Conservation (phyloP, 306 rosid species). For the Alnus rubra region DNA sequence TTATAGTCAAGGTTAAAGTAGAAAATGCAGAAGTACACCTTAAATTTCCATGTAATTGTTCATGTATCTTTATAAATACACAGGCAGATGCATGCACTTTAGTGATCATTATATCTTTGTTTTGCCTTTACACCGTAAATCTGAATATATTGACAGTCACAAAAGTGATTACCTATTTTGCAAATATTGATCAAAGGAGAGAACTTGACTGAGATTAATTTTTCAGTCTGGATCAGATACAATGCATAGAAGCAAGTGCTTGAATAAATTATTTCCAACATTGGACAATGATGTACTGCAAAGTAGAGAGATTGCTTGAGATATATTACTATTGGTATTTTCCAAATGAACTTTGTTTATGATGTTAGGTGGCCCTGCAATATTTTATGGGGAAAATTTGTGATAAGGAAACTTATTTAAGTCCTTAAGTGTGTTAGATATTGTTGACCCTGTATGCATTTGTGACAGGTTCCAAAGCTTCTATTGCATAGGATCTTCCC, state of each 20-base stretch:
- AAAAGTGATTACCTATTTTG: background rate
- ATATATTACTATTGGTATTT: background rate
- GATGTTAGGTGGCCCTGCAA: background rate
- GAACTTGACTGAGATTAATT: too few relatives aligned
- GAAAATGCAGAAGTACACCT: background rate
- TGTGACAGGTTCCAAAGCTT: slow-evolving; percentile 91
- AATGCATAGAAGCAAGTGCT: too few relatives aligned
- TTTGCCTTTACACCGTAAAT: background rate
- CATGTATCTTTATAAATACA: background rate
- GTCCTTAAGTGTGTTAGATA: background rate
- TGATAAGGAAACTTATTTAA: background rate
- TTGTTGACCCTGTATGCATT: slow-evolving; percentile 19
- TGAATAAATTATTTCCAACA: too few relatives aligned
- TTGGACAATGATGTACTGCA: too few relatives aligned
- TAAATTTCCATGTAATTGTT: background rate
- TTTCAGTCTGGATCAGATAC: too few relatives aligned
- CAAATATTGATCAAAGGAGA: background rate
- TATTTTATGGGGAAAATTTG: background rate
- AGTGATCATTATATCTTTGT: background rate
- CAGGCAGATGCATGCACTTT: background rate
- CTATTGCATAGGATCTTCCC: slow-evolving; percentile 95
- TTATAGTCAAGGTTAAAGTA: background rate
- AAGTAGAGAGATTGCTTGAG: background rate
- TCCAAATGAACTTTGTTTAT: background rate
- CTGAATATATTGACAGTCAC: background rate